These are phyloP conservation scores for Pisolithus thermaeus DNA, from an alignment of 1,284 basidiomycete genomes.

Conservation along the genomic window DNA sequence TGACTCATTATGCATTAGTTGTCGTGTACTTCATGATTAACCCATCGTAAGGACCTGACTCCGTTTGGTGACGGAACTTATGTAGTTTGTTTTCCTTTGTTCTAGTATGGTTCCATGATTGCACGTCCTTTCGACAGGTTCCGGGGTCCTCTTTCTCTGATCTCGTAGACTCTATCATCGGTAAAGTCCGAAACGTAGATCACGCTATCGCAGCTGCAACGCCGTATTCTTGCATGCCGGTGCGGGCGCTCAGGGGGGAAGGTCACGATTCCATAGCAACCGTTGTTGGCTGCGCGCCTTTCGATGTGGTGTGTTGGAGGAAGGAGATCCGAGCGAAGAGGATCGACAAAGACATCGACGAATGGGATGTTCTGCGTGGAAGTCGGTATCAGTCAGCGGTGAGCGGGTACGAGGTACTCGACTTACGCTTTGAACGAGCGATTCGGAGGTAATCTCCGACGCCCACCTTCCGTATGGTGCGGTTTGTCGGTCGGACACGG, in stretches of 20 bases:
- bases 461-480: constrained; percentile 35
- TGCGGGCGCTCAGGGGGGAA: constrained; percentile 30
- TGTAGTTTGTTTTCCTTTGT: too few species aligned
- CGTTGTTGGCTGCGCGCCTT: constrained; percentile 34
- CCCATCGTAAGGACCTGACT: too few species aligned
- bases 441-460: constrained; percentile 30
- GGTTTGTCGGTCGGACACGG: neutral
- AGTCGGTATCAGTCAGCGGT: neutral
- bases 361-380: constrained; percentile 22
- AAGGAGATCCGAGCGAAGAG: constrained; percentile 12
- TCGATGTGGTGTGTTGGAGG: constrained; percentile 34
- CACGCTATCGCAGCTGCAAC: constrained; percentile 31
- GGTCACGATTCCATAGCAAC: constrained; percentile 24
- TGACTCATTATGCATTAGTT: too few species aligned
- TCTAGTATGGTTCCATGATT: too few species aligned
- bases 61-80: too few species aligned
- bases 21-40: too few species aligned
- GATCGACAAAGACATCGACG: constrained; percentile 32
- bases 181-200: constrained; percentile 32
- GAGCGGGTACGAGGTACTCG: neutral
- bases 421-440: constrained; percentile 16
- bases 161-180: constrained; percentile 21
- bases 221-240: constrained; percentile 38
- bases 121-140: too few species aligned
- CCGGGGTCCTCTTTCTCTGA: constrained; percentile 8